Evolutionary conservation across 352 stramenopile species (phyloP).

Genomic region (Phytophthora vignae): DNA sequence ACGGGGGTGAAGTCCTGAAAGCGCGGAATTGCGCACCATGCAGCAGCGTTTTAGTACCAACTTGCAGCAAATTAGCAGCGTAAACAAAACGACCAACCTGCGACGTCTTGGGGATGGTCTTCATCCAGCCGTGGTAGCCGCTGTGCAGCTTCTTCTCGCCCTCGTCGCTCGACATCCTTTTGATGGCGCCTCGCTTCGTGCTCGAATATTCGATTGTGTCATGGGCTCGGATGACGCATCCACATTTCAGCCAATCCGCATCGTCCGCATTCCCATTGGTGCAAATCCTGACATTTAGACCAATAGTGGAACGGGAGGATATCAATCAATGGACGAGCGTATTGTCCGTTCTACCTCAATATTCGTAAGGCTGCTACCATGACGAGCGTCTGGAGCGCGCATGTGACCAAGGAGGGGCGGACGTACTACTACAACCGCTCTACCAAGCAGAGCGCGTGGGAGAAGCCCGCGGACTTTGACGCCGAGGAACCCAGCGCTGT

Average conservation of each 20-base stretch:
- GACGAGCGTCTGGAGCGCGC: slow-evolving; percentile 79
- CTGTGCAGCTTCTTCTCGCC: slow-evolving; percentile 76
- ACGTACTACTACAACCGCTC: slow-evolving; percentile 91
- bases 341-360: not conserved
- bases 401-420: slow-evolving; percentile 87
- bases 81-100: slow-evolving; percentile 43
- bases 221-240: slow-evolving; percentile 15
- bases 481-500: slow-evolving; percentile 38
- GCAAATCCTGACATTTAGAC: not conserved
- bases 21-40: not conserved
- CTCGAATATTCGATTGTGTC: slow-evolving; percentile 37
- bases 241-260: not conserved
- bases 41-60: not conserved
- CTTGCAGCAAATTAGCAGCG: slow-evolving; percentile 8
- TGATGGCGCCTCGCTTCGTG: not conserved
- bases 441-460: slow-evolving; percentile 90
- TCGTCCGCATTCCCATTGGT: too few relatives aligned
- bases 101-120: slow-evolving; percentile 83
- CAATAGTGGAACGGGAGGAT: not conserved
- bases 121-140: slow-evolving; percentile 91
- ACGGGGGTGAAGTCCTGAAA: slow-evolving; percentile 79
- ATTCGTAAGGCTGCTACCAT: slow-evolving; percentile 1
- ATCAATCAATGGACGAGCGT: slow-evolving; percentile 13
- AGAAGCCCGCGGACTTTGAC: slow-evolving; percentile 84
- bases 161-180: slow-evolving; percentile 62